Percentiles rank a stretch among this genome's conserved stretches.
Evolutionary conservation across 1,139 yeast species (phyloP).

Genomic region (Arxiozyma telluris): DNA sequence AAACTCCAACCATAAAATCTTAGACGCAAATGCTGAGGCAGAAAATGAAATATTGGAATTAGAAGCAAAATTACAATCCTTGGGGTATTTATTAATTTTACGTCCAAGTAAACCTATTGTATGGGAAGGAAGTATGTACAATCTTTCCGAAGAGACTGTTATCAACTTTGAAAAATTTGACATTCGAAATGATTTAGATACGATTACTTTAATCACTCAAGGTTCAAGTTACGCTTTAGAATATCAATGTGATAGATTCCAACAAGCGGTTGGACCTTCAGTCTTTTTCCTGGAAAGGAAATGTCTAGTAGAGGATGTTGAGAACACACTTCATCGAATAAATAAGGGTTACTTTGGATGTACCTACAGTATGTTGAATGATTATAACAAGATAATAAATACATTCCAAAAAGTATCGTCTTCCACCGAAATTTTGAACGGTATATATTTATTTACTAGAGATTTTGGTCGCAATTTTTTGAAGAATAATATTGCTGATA

Average conservation of each 20-base stretch:
- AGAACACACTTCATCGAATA: conserved; percentile 60
- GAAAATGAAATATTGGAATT: conserved; percentile 30
- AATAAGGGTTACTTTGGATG: conserved; percentile 62
- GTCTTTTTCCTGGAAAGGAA: conserved; percentile 49
- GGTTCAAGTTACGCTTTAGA: conserved; percentile 47
- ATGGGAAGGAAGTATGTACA: conserved; percentile 80
- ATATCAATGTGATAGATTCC: conserved; percentile 38
- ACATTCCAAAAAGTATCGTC: conserved; percentile 43
- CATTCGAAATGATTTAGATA: conserved; percentile 53
- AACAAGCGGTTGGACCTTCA: conserved; percentile 47
- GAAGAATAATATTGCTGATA: conserved; percentile 50
- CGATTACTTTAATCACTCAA: conserved; percentile 59
- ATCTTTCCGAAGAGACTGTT: conserved; percentile 32
- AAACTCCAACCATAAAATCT: conserved; percentile 5
- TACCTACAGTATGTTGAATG: conserved; percentile 57
- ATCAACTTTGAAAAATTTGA: conserved; percentile 24
- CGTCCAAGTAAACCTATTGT: conserved; percentile 79
- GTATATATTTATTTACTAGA: conserved; percentile 68
- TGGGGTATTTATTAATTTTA: conserved; percentile 62
- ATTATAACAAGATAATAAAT: conserved; percentile 47
- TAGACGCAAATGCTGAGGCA: conserved; percentile 28
- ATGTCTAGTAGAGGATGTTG: conserved; percentile 67
- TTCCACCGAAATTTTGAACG: conserved; percentile 69
- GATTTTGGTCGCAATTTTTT: conserved; percentile 76
- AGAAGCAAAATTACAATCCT: conserved; percentile 25